A percentile compares a stretch with the other conserved stretches of the same genome.
These are phyloP conservation scores for Trichoderma citrinoviride DNA, from an alignment of 2,329 filamentous ascomycete genomes.

Conservation along the genomic window DNA sequence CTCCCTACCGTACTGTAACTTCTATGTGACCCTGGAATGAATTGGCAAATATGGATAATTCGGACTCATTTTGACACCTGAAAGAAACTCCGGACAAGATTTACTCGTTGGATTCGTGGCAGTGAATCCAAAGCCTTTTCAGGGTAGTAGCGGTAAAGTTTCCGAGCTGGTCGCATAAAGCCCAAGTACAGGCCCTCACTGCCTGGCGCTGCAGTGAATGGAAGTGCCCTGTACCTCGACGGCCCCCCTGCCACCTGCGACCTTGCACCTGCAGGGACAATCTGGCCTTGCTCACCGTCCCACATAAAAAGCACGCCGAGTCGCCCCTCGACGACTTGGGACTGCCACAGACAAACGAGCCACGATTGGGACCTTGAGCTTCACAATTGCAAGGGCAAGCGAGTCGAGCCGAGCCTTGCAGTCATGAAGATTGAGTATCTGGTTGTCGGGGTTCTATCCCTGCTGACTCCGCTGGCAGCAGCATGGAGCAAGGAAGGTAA, in stretches of 20 bases:
- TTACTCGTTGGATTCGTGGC: too few species aligned
- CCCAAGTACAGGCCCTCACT: background rate
- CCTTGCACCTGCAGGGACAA: background rate
- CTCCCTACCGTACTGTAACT: too few species aligned
- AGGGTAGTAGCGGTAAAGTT: constrained; percentile 7
- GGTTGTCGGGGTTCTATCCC: constrained; percentile 66
- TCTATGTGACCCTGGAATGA: too few species aligned
- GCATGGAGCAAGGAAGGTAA: constrained; percentile 87
- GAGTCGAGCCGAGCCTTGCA: constrained; percentile 34
- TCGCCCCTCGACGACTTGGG: constrained; percentile 5
- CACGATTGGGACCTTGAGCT: constrained; percentile 1
- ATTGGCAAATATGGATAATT: too few species aligned
- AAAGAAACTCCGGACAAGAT: too few species aligned
- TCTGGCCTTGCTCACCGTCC: constrained; percentile 17
- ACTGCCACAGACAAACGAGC: constrained; percentile 1
- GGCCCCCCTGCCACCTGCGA: background rate
- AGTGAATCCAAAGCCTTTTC: background rate
- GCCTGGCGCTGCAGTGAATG: background rate
- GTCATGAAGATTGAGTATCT: constrained; percentile 71
- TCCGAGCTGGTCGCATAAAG: background rate
- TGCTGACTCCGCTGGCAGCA: constrained; percentile 63
- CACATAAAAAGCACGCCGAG: constrained; percentile 18
- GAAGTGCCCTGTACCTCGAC: background rate
- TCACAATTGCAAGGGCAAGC: constrained; percentile 11
- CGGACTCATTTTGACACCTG: too few species aligned